These are phyloP conservation scores for Cryptococcus sp. DNA, from an alignment of 1,284 basidiomycete genomes.

Conservation along the genomic window DNA sequence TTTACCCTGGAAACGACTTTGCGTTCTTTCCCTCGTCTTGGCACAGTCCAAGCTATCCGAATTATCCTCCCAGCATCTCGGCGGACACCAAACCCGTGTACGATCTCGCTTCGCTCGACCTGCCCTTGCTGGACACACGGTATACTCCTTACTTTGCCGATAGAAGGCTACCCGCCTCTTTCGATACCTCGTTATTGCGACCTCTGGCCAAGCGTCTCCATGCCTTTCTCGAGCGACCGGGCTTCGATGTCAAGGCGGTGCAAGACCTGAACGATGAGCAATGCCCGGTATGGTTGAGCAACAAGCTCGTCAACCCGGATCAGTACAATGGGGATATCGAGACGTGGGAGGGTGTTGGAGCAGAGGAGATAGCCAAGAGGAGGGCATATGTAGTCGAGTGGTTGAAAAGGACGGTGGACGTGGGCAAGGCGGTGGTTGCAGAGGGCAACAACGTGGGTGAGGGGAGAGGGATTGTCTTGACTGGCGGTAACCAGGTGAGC, in stretches of 20 bases:
- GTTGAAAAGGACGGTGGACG: conserved; percentile 27
- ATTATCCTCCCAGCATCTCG: background rate
- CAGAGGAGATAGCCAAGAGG: conserved; percentile 31
- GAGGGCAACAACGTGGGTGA: conserved; percentile 12
- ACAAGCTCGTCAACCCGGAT: conserved; percentile 44
- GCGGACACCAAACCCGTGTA: background rate
- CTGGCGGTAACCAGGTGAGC: conserved; percentile 47
- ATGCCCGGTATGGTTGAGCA: conserved; percentile 33
- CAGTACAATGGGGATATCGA: conserved; percentile 39
- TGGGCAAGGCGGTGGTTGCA: conserved; percentile 29
- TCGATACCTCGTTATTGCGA: conserved; percentile 10
- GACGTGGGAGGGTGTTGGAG: conserved; percentile 38
- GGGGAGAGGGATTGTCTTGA: conserved; percentile 47
- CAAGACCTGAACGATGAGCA: conserved; percentile 15
- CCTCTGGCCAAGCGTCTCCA: conserved; percentile 20
- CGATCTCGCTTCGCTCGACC: background rate
- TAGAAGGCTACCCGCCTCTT: conserved; percentile 11
- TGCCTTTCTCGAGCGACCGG: conserved; percentile 34
- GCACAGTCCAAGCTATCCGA: background rate
- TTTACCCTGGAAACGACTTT: background rate
- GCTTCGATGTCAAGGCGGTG: conserved; percentile 17
- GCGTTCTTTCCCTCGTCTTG: background rate
- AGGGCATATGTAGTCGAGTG: conserved; percentile 40
- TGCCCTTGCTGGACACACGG: background rate
- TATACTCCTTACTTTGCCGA: conserved; percentile 10